Evolutionary conservation across 2,329 filamentous ascomycete species (phyloP).

Genomic region (Phaeomoniella chlamydospora): DNA sequence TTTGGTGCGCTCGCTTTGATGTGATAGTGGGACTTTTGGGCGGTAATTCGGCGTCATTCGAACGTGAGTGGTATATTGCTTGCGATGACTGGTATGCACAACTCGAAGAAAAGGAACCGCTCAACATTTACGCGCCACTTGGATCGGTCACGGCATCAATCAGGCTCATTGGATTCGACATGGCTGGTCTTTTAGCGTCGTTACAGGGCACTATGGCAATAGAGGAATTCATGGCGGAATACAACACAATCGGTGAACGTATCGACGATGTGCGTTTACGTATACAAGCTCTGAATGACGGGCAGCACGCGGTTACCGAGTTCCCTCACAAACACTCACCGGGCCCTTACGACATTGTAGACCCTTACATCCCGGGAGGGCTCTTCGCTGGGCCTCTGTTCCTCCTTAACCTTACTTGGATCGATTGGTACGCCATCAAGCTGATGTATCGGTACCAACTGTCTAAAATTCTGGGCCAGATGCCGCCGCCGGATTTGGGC

Average conservation of each 20-base stretch:
- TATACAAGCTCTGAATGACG: slow-evolving; percentile 50
- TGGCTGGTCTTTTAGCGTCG: slow-evolving; percentile 62
- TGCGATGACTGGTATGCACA: slow-evolving; percentile 48
- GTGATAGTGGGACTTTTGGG: slow-evolving; percentile 72
- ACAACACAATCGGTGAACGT: slow-evolving; percentile 35
- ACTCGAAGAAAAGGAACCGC: slow-evolving; percentile 44
- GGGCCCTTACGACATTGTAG: slow-evolving; percentile 52
- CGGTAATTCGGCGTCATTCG: slow-evolving; percentile 58
- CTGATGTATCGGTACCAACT: slow-evolving; percentile 71
- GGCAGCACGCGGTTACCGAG: slow-evolving; percentile 47
- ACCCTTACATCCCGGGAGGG: slow-evolving; percentile 56
- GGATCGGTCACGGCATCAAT: slow-evolving; percentile 52
- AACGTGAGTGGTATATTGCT: slow-evolving; percentile 62
- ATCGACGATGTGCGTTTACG: slow-evolving; percentile 27
- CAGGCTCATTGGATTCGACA: slow-evolving; percentile 63
- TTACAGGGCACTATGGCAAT: slow-evolving; percentile 48
- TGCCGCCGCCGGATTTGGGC: slow-evolving; percentile 38
- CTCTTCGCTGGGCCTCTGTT: slow-evolving; percentile 59
- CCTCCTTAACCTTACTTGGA: slow-evolving; percentile 56
- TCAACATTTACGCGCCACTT: slow-evolving; percentile 50
- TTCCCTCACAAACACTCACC: slow-evolving; percentile 41
- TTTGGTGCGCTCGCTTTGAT: slow-evolving; percentile 89
- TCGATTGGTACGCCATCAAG: slow-evolving; percentile 66
- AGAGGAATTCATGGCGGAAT: slow-evolving; percentile 51
- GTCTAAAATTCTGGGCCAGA: slow-evolving; percentile 38